Evolutionary conservation across 2,329 filamentous ascomycete species (phyloP).

Genomic region (Aspergillus sp.): DNA sequence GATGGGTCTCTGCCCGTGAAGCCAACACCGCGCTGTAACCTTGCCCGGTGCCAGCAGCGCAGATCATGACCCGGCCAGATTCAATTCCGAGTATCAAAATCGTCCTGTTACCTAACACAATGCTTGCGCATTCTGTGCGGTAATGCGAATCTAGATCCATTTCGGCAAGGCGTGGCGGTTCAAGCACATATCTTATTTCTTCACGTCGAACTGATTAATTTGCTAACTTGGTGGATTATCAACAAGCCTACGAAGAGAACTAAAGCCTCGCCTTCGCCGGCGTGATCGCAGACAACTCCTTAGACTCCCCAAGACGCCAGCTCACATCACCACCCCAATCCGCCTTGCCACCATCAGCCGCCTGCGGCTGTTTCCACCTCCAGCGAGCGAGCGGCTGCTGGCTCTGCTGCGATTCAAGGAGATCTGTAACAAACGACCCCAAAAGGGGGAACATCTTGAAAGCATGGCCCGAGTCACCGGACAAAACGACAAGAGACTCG

Average conservation of each 20-base stretch:
- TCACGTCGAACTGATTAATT: neutral
- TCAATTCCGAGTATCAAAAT: neutral
- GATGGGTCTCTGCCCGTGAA: neutral
- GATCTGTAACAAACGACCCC: slow-evolving; percentile 58
- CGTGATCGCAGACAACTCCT: slow-evolving; percentile 32
- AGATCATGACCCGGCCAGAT: neutral
- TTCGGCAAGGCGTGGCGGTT: neutral
- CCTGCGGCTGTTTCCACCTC: slow-evolving; percentile 54
- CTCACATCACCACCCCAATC: slow-evolving; percentile 54
- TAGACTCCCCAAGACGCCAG: slow-evolving; percentile 50
- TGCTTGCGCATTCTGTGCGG: neutral
- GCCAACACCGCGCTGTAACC: neutral
- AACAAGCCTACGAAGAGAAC: neutral
- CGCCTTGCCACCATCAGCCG: slow-evolving; percentile 31
- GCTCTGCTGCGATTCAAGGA: slow-evolving; percentile 48
- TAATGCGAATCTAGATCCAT: neutral
- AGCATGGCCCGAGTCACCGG: slow-evolving; percentile 59
- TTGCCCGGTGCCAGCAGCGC: neutral
- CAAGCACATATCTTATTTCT: neutral
- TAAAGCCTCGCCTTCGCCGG: slow-evolving; percentile 29
- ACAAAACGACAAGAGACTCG: neutral
- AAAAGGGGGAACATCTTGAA: slow-evolving; percentile 67
- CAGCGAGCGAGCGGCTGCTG: slow-evolving; percentile 53
- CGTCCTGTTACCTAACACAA: neutral
- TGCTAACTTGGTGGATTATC: neutral